These are phyloP conservation scores for Patellifolia procumbens DNA, from an alignment of 179 eudicot species.

Conservation along the genomic window DNA sequence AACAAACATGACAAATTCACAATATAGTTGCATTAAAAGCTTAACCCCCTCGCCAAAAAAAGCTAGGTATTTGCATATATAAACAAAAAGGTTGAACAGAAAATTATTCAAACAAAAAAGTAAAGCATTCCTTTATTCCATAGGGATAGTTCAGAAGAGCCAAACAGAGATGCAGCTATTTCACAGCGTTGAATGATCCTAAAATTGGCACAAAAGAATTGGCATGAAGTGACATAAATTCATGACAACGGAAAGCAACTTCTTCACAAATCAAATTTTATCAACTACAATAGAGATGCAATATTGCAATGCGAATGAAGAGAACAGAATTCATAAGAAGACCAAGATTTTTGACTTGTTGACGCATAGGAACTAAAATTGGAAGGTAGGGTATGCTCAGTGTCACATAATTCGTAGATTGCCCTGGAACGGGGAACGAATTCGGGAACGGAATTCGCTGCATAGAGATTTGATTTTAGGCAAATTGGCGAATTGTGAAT, in stretches of 20 bases:
- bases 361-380: neutral
- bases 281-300: neutral
- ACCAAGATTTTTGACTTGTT: neutral
- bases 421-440: no score
- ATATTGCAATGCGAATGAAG: neutral
- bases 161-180: neutral
- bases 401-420: no score
- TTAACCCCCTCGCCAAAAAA: neutral
- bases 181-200: neutral
- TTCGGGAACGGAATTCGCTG: no score
- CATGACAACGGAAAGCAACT: neutral
- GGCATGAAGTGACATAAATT: neutral
- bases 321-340: neutral
- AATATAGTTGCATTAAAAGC: neutral
- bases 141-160: neutral
- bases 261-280: neutral
- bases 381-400: no score
- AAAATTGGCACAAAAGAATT: neutral
- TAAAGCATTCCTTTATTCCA: neutral
- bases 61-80: no score
- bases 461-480: no score
- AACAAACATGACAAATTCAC: neutral
- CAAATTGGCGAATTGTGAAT: no score
- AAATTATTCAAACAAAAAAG: neutral
- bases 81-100: neutral